Percentiles rank a stretch among this genome's conserved stretches.
phyloP scores from a whole-genome alignment of 768 basidiomycete genomes.

The Podaxis sp. region DNA sequence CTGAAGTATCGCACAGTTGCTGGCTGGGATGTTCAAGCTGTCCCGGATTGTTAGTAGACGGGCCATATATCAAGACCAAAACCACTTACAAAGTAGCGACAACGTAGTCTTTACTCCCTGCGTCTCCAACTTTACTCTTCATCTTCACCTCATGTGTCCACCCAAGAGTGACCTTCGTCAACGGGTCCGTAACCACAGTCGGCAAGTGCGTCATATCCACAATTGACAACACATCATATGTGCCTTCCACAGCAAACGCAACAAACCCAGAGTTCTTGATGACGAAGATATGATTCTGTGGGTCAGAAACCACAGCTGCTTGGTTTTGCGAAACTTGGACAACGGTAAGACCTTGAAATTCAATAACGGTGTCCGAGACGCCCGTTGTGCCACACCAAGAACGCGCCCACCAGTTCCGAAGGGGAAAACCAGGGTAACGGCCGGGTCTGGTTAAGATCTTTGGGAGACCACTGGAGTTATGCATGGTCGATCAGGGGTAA shows the following conservation, averaged over 20 bases:
- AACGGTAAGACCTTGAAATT: slow-evolving; percentile 77
- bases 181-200: slow-evolving; percentile 52
- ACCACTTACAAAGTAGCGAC: slow-evolving; percentile 72
- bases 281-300: slow-evolving; percentile 77
- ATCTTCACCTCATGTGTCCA: slow-evolving; percentile 79
- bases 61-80: slow-evolving; percentile 2
- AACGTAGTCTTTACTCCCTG: slow-evolving; percentile 59
- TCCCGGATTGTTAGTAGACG: slow-evolving; percentile 1
- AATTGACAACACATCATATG: slow-evolving; percentile 76
- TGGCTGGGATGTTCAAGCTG: slow-evolving; percentile 81
- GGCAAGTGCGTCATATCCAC: slow-evolving; percentile 83
- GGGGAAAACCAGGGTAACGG: slow-evolving; percentile 72
- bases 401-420: slow-evolving; percentile 85
- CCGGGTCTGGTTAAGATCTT: slow-evolving; percentile 74
- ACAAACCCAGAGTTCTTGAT: slow-evolving; percentile 79
- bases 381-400: slow-evolving; percentile 68
- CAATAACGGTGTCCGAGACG: slow-evolving; percentile 80
- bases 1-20: slow-evolving; percentile 84
- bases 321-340: slow-evolving; percentile 86
- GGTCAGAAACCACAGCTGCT: slow-evolving; percentile 77
- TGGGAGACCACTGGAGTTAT: slow-evolving; percentile 58
- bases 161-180: slow-evolving; percentile 65
- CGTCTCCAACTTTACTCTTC: slow-evolving; percentile 51
- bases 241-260: slow-evolving; percentile 73
- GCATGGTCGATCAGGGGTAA: background rate